A percentile compares a stretch with the other conserved stretches of the same genome.
phyloP scores from a whole-genome alignment of 2,329 filamentous ascomycete species.

The Colletotrichum sp. region DNA sequence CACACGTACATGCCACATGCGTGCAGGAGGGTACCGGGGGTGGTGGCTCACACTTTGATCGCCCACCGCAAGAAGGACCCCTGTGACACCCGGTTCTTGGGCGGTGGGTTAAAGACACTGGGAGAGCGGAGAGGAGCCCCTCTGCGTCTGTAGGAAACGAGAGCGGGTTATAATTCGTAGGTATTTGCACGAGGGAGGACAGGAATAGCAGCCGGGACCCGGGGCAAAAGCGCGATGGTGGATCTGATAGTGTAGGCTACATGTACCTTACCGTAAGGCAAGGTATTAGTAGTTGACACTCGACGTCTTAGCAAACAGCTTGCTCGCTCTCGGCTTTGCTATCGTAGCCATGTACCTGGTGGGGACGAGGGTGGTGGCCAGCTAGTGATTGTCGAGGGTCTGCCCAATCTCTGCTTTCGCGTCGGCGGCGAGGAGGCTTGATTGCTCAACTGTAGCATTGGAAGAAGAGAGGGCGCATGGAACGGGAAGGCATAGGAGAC shows the following conservation, averaged over 20 bases:
- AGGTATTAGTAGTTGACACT: not conserved
- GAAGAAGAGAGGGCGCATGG: not conserved
- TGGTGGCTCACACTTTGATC: constrained; percentile 10
- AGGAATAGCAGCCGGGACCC: constrained; percentile 10
- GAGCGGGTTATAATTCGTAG: not conserved
- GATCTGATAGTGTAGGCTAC: not conserved
- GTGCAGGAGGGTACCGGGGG: constrained; percentile 15
- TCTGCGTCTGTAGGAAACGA: not conserved
- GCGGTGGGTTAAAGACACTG: not conserved
- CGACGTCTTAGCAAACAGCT: constrained; percentile 1
- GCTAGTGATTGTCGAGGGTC: not conserved
- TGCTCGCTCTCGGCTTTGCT: not conserved
- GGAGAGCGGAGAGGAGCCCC: not conserved
- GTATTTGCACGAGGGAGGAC: constrained; percentile 4
- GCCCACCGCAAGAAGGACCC: constrained; percentile 3
- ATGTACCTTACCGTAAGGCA: not conserved
- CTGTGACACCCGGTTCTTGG: constrained; percentile 3
- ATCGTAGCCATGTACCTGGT: not conserved
- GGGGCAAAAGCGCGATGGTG: constrained; percentile 1
- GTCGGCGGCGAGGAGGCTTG: not conserved
- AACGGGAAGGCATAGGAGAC: not conserved
- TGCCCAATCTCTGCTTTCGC: not conserved
- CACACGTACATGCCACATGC: not conserved
- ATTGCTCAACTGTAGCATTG: not conserved
- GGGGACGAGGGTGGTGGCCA: not conserved